These are phyloP conservation scores for Pelargonium australe DNA, from an alignment of 441 rosid genomes.

Conservation along the genomic window DNA sequence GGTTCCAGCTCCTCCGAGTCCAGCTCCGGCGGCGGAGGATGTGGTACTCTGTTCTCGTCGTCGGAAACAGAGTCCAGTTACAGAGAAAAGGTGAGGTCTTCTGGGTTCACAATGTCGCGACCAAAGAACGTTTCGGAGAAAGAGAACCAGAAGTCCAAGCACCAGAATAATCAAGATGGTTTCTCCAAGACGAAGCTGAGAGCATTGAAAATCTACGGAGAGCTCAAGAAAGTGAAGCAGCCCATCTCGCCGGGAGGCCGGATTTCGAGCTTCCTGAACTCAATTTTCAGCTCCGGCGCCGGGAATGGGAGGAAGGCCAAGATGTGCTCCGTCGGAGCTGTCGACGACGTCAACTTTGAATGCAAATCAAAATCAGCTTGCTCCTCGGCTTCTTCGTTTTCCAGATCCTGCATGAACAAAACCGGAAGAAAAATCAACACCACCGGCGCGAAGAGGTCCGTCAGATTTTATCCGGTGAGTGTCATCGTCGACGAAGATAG, in stretches of 20 bases:
- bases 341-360: constrained; percentile 52
- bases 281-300: constrained; percentile 52
- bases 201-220: constrained; percentile 48
- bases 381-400: constrained; percentile 44
- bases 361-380: constrained; percentile 42
- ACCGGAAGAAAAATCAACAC: constrained; percentile 25
- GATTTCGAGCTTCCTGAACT: constrained; percentile 64
- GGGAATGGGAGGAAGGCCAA: constrained; percentile 62
- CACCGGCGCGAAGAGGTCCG: constrained; percentile 41
- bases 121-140: constrained; percentile 38
- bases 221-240: constrained; percentile 60
- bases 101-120: constrained; percentile 36
- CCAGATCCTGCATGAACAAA: constrained; percentile 60
- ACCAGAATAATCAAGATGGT: constrained; percentile 22
- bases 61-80: constrained; percentile 57
- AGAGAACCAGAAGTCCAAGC: constrained; percentile 32
- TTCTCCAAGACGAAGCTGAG: constrained; percentile 49
- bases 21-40: constrained; percentile 37
- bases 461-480: constrained; percentile 54
- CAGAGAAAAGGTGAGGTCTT: constrained; percentile 29
- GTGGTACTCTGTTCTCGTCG: constrained; percentile 40
- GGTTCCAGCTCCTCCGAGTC: constrained; percentile 64
- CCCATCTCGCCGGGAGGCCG: constrained; percentile 89
- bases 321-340: constrained; percentile 51
- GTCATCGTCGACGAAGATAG: constrained; percentile 55